A percentile compares a stretch with the other conserved stretches of the same genome.
phyloP scores from a whole-genome alignment of 352 stramenopile genomes.

The Phytopythium kandeliae region DNA sequence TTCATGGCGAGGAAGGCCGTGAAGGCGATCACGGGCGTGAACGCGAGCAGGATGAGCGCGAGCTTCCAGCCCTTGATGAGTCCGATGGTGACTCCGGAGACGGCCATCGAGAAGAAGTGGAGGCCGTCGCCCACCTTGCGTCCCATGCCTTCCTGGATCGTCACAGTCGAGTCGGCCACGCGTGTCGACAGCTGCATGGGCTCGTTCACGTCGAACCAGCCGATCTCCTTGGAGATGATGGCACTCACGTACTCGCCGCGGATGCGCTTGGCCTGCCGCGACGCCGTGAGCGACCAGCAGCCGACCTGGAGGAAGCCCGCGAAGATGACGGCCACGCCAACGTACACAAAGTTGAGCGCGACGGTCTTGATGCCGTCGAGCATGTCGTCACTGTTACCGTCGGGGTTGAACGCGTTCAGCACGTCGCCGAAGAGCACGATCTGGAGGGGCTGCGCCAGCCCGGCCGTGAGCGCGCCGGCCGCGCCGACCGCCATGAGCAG shows the following conservation, averaged over 20 bases:
- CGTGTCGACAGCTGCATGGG: slow-evolving; percentile 45
- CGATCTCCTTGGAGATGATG: slow-evolving; percentile 60
- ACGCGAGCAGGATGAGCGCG: slow-evolving; percentile 38
- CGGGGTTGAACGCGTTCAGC: slow-evolving; percentile 51
- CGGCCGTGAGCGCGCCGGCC: slow-evolving; percentile 16
- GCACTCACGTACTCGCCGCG: slow-evolving; percentile 44
- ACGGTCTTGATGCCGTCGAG: slow-evolving; percentile 24
- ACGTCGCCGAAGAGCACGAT: slow-evolving; percentile 44
- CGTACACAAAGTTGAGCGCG: slow-evolving; percentile 48
- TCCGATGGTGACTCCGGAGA: slow-evolving; percentile 40
- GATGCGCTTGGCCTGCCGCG: slow-evolving; percentile 53
- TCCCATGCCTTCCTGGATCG: slow-evolving; percentile 51
- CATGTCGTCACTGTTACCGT: slow-evolving; percentile 13
- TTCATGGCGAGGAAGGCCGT: slow-evolving; percentile 28
- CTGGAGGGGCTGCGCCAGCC: slow-evolving; percentile 33
- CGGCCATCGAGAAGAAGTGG: slow-evolving; percentile 31
- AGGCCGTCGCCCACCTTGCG: slow-evolving; percentile 33
- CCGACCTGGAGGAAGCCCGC: slow-evolving; percentile 46
- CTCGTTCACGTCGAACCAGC: slow-evolving; percentile 67
- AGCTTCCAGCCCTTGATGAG: slow-evolving; percentile 52
- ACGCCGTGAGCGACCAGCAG: slow-evolving; percentile 59
- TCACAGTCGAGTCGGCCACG: slow-evolving; percentile 40
- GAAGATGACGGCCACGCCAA: slow-evolving; percentile 48
- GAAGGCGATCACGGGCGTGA: slow-evolving; percentile 36
- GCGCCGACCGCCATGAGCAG: slow-evolving; percentile 32